Evolutionary conservation across 75 land plant genomes (phyloP).

Genomic region (Cryptomeria japonica): DNA sequence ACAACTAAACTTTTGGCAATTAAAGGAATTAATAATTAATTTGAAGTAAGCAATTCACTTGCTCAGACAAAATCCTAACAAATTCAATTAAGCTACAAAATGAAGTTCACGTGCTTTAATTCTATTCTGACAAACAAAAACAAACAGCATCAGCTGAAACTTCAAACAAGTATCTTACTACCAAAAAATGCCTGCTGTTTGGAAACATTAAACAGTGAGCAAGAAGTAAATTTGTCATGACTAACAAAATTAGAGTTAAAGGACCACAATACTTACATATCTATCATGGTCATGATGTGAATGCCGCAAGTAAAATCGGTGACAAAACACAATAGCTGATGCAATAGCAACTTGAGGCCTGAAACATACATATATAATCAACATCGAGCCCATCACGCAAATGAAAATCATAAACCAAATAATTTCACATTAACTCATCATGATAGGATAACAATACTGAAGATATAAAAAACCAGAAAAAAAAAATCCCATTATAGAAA

Average conservation of each 20-base stretch:
- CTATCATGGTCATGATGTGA: constrained; percentile 46
- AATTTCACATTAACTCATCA: neutral
- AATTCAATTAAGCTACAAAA: neutral
- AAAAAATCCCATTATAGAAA: neutral
- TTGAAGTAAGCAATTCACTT: neutral
- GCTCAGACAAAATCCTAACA: neutral
- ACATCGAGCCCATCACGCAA: no score
- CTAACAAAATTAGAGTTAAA: neutral
- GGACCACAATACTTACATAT: constrained; percentile 35
- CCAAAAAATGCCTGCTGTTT: neutral
- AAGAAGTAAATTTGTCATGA: neutral
- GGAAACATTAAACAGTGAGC: neutral
- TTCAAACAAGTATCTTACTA: neutral
- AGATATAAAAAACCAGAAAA: neutral
- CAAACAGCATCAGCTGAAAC: neutral
- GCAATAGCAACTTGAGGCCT: constrained; percentile 62
- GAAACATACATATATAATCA: neutral
- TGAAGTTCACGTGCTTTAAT: neutral
- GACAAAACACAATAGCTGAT: constrained; percentile 49
- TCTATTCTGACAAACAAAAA: neutral
- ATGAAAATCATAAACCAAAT: neutral
- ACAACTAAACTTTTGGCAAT: neutral
- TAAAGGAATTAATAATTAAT: neutral
- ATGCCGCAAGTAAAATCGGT: constrained; percentile 49
- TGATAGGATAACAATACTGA: neutral